These are phyloP conservation scores for Boletus reticuloceps DNA, from an alignment of 768 basidiomycete genomes.

Conservation along the genomic window DNA sequence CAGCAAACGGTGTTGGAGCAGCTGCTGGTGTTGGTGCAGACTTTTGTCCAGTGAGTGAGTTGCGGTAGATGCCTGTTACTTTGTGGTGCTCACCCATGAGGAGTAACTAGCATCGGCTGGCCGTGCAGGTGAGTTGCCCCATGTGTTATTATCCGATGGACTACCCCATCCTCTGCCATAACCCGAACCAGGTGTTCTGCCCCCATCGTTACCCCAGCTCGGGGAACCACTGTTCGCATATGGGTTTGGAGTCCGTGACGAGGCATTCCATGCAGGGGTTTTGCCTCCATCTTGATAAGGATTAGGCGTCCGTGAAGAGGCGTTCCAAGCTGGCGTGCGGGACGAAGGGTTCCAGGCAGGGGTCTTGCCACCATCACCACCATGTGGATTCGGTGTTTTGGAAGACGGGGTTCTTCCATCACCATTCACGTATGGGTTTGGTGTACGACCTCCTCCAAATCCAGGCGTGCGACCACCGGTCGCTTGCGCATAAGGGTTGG, in stretches of 20 bases:
- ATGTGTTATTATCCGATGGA: conserved; percentile 20
- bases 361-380: conserved; percentile 55
- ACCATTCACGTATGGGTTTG: conserved; percentile 63
- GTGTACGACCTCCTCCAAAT: conserved; percentile 51
- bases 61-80: conserved; percentile 15
- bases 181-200: conserved; percentile 51
- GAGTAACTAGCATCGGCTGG: conserved; percentile 31
- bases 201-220: conserved; percentile 34
- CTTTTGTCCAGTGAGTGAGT: conserved; percentile 15
- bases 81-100: conserved; percentile 31
- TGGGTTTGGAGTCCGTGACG: conserved; percentile 53
- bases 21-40: conserved; percentile 39
- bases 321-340: conserved; percentile 55
- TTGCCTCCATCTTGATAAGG: conserved; percentile 37
- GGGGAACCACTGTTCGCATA: conserved; percentile 31
- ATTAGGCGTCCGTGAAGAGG: conserved; percentile 52
- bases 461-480: conserved; percentile 37
- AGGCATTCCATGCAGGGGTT: conserved; percentile 16
- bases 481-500: conserved; percentile 45
- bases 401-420: conserved; percentile 58
- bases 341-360: conserved; percentile 59
- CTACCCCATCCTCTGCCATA: conserved; percentile 34
- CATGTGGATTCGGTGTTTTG: conserved; percentile 70
- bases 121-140: conserved; percentile 32
- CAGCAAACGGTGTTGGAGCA: conserved; percentile 39